Evolutionary conservation across 805 yeast species (phyloP).

Genomic region (Hyphopichia homilentoma): DNA sequence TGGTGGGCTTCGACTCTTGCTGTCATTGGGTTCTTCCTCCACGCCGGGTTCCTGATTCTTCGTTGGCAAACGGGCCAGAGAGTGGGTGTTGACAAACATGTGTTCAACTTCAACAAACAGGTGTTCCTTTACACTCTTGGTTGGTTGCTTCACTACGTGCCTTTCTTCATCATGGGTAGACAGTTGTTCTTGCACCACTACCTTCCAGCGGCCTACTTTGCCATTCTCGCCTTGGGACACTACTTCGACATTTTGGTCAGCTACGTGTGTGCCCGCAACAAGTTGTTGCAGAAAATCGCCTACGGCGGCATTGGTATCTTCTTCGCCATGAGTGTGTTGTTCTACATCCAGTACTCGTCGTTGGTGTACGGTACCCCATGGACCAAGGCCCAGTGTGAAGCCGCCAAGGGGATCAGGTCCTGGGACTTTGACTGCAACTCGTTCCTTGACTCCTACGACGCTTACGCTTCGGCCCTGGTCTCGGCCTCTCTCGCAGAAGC

Average conservation of each 20-base stretch:
- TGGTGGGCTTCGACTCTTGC: slow-evolving; percentile 71
- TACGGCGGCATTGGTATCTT: slow-evolving; percentile 46
- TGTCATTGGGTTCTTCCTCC: slow-evolving; percentile 48
- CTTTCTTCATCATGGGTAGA: slow-evolving; percentile 85
- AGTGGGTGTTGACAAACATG: slow-evolving; percentile 47
- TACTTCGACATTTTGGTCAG: slow-evolving; percentile 48
- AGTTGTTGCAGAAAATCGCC: slow-evolving; percentile 41
- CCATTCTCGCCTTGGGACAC: slow-evolving; percentile 72
- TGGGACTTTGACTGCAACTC: slow-evolving; percentile 90
- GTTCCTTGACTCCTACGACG: slow-evolving; percentile 36
- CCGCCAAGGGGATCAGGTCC: slow-evolving; percentile 51
- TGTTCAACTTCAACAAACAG: slow-evolving; percentile 63
- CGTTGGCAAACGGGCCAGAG: slow-evolving; percentile 58
- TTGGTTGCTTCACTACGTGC: slow-evolving; percentile 67
- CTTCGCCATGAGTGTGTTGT: slow-evolving; percentile 45
- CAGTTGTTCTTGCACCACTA: slow-evolving; percentile 93
- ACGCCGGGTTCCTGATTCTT: slow-evolving; percentile 43
- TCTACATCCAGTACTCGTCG: slow-evolving; percentile 64
- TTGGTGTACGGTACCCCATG: slow-evolving; percentile 76
- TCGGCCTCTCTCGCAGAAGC: slow-evolving; percentile 4
- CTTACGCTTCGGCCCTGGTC: slow-evolving; percentile 15
- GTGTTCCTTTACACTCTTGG: slow-evolving; percentile 61
- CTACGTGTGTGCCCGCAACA: slow-evolving; percentile 36
- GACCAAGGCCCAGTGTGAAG: slow-evolving; percentile 66
- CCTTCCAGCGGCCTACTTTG: slow-evolving; percentile 88